phyloP scores from a whole-genome alignment of 1,139 yeast genomes.

The Debaryomycetaceae sp. region DNA sequence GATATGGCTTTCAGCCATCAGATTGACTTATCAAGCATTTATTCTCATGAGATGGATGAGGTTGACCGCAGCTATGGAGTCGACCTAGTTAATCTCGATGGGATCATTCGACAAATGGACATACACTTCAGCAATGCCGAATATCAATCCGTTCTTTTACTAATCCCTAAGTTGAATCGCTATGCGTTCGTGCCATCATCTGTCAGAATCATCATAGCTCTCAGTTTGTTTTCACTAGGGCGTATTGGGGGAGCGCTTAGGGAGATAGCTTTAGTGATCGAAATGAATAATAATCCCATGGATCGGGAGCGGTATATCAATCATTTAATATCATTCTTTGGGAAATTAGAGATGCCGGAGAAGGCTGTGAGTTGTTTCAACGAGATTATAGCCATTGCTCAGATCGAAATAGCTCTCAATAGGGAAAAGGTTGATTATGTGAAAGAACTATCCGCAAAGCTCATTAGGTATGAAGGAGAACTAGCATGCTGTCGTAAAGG shows the following conservation, averaged over 20 bases:
- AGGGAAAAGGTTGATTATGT: slow-evolving; percentile 2
- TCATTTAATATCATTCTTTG: slow-evolving; percentile 15
- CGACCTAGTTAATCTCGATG: neutral
- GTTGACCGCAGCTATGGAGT: neutral
- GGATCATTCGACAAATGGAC: neutral
- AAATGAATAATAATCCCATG: slow-evolving; percentile 14
- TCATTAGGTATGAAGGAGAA: slow-evolving; percentile 4
- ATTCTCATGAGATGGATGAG: neutral
- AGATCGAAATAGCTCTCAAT: slow-evolving; percentile 4
- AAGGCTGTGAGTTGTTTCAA: slow-evolving; percentile 8
- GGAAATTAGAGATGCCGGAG: slow-evolving; percentile 12
- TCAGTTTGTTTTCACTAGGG: slow-evolving; percentile 23
- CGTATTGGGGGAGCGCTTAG: slow-evolving; percentile 23
- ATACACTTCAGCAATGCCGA: neutral
- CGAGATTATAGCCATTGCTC: slow-evolving; percentile 12
- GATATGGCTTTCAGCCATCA: neutral
- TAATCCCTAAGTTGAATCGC: slow-evolving; percentile 7
- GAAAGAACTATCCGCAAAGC: slow-evolving; percentile 1
- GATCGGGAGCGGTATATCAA: slow-evolving; percentile 15
- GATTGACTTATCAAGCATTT: neutral
- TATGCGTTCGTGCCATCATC: slow-evolving; percentile 6
- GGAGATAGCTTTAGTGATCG: slow-evolving; percentile 25
- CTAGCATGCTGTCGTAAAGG: slow-evolving; percentile 1
- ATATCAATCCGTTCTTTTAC: slow-evolving; percentile 4
- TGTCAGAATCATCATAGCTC: slow-evolving; percentile 14